A percentile compares a stretch with the other conserved stretches of the same genome.
These are phyloP conservation scores for Rubia yunnanensis DNA, from an alignment of 257 asterid species.

Conservation along the genomic window DNA sequence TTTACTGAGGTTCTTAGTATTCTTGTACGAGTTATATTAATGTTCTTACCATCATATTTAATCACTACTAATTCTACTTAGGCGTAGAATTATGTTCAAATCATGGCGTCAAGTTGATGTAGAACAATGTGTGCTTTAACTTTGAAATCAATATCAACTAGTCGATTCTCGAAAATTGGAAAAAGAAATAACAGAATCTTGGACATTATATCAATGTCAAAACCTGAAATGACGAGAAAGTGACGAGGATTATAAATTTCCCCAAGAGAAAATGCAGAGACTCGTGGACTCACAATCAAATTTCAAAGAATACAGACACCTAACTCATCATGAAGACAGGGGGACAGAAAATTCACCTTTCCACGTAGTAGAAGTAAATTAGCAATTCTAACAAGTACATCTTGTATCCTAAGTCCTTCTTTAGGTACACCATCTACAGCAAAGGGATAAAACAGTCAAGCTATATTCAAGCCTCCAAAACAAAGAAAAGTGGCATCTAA, in stretches of 20 bases:
- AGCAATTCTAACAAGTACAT: constrained; percentile 82
- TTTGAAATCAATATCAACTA: no score
- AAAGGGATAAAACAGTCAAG: constrained; percentile 9
- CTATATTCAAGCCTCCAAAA: not conserved
- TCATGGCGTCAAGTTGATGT: no score
- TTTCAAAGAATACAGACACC: not conserved
- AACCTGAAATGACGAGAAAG: no score
- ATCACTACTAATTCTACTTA: no score
- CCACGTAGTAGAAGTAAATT: constrained; percentile 58
- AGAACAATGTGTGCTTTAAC: no score
- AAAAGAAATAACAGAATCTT: no score
- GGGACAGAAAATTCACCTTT: constrained; percentile 47
- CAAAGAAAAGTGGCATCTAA: constrained; percentile 11
- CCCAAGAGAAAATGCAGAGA: not conserved
- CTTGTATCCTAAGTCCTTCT: constrained; percentile 84
- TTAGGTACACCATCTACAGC: constrained; percentile 95
- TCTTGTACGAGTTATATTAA: no score
- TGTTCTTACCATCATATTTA: not conserved
- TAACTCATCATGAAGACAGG: not conserved
- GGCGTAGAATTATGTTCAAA: no score
- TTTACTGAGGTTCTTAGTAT: no score
- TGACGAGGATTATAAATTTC: not conserved
- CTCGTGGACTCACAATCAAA: not conserved
- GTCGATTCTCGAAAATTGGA: no score
- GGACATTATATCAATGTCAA: no score